A percentile compares a stretch with the other conserved stretches of the same genome.
phyloP scores from a whole-genome alignment of 2,329 filamentous ascomycete genomes.

The Akanthomyces lecanii region DNA sequence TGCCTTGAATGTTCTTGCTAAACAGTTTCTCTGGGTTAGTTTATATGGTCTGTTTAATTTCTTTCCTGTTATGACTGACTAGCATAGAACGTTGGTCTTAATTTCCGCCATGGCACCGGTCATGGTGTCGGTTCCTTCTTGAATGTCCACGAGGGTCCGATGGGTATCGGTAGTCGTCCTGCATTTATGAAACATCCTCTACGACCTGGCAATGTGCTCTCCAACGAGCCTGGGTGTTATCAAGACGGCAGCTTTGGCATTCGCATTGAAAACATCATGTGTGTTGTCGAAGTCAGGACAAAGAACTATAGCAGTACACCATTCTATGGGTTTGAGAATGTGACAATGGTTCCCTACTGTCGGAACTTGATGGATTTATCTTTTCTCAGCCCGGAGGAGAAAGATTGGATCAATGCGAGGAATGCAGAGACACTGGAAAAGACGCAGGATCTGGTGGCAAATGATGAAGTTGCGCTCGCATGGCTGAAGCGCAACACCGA shows the following conservation, averaged over 20 bases:
- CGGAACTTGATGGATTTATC: background rate
- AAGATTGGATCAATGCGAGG: background rate
- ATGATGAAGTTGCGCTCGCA: too few relatives aligned
- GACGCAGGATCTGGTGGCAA: too few relatives aligned
- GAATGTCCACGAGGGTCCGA: conserved; percentile 96
- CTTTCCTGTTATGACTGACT: conserved; percentile 20
- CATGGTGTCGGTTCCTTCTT: conserved; percentile 93
- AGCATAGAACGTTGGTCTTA: conserved; percentile 60
- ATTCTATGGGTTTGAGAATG: background rate
- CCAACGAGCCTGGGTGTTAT: conserved; percentile 95
- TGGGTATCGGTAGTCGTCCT: conserved; percentile 87
- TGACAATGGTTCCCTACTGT: background rate
- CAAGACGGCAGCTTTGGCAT: conserved; percentile 96
- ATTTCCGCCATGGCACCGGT: conserved; percentile 94
- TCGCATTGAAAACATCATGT: conserved; percentile 69
- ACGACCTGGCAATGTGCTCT: conserved; percentile 88
- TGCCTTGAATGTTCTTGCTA: conserved; percentile 80
- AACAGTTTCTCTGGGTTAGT: conserved; percentile 84
- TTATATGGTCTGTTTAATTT: background rate
- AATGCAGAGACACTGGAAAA: background rate
- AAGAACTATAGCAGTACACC: background rate
- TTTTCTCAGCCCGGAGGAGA: background rate
- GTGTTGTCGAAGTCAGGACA: background rate
- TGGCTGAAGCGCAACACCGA: too few relatives aligned
- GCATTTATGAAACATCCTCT: conserved; percentile 89